These are phyloP conservation scores for Suhomyces chickasaworum DNA, from an alignment of 1,139 yeast genomes.

Conservation along the genomic window DNA sequence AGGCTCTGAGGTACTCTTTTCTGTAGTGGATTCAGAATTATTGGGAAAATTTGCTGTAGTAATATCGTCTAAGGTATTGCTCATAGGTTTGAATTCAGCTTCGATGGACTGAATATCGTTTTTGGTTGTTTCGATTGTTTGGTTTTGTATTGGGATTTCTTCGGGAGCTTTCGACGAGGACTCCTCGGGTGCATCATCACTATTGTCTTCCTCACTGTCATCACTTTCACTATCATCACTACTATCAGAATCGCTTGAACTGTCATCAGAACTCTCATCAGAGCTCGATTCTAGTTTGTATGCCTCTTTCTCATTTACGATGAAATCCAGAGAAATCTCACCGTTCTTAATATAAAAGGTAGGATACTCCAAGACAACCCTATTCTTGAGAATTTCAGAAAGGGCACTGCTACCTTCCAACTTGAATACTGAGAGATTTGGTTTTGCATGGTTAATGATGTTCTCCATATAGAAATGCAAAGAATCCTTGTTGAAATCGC, in stretches of 20 bases:
- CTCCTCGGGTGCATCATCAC: slow-evolving; percentile 25
- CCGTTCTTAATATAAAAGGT: slow-evolving; percentile 51
- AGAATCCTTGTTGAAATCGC: slow-evolving; percentile 21
- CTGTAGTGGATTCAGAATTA: too few species aligned
- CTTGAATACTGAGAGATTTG: slow-evolving; percentile 24
- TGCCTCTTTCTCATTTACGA: slow-evolving; percentile 20
- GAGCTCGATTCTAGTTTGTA: slow-evolving; percentile 21
- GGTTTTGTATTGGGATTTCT: background rate
- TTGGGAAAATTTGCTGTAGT: too few species aligned
- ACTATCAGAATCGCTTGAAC: slow-evolving; percentile 14
- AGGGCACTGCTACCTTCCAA: slow-evolving; percentile 28
- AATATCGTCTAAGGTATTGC: too few species aligned
- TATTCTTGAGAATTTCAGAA: slow-evolving; percentile 52
- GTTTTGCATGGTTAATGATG: slow-evolving; percentile 24
- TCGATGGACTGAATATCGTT: too few species aligned
- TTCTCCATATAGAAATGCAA: slow-evolving; percentile 40
- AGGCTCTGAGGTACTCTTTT: too few species aligned
- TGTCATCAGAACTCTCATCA: slow-evolving; percentile 8
- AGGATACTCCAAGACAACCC: slow-evolving; percentile 76
- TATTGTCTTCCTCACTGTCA: slow-evolving; percentile 14
- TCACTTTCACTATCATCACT: slow-evolving; percentile 18
- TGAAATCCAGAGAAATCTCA: slow-evolving; percentile 17
- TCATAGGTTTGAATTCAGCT: too few species aligned
- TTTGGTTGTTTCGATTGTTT: too few species aligned
- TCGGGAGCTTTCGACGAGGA: slow-evolving; percentile 19